Evolutionary conservation across 306 rosid species (phyloP), one percentile per base, ranked within the genome.

Genomic region (Prunus dulcis): DNA sequence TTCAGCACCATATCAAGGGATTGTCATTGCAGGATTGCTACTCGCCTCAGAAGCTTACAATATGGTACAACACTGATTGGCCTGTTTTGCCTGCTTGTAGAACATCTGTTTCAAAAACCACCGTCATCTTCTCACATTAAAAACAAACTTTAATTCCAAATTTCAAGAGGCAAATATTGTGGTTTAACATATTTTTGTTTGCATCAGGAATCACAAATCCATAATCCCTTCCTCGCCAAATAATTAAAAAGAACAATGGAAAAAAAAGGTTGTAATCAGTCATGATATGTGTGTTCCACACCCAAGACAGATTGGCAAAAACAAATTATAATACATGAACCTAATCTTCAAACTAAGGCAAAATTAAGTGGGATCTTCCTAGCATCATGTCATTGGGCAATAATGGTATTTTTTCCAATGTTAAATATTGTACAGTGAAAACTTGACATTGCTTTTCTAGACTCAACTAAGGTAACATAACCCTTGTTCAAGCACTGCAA

Each of bases 81-180:
- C 85, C 89, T 96, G 86, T 28, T 96, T 96, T 0, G 99, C 98
- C 81, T 92, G 98, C 81, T 92, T 96, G 92, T 96, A 96, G 90
- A 96, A 96, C 99, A 96, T 92, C 98, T 96, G 97, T 88, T 87
- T 56, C 88, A 86, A 79, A 88, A 78, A 73, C 69, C 78, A 58
- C 69, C 72, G 20, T 20, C 64, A 73, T 75, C 47, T 79, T 62
- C 43, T 56, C 72, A 67, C 10, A 65, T 81, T 81, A 83, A 82
- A 56, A 50, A 41, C 65, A 18, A 53, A 18, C 47, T 71, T 19
- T 17, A 15, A 4, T 57, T 58, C 45, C 60, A 25, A 71, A 23
- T 23, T 52, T 4, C 20, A 7, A 19, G 11, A 1, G 43, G 14
- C 61, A 63, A 5, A 64, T 64, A 19, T 0, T 28, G 3, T 62